Conservation (phyloP, 208 protist genomes). For the Wallacemonas sp. region DNA sequence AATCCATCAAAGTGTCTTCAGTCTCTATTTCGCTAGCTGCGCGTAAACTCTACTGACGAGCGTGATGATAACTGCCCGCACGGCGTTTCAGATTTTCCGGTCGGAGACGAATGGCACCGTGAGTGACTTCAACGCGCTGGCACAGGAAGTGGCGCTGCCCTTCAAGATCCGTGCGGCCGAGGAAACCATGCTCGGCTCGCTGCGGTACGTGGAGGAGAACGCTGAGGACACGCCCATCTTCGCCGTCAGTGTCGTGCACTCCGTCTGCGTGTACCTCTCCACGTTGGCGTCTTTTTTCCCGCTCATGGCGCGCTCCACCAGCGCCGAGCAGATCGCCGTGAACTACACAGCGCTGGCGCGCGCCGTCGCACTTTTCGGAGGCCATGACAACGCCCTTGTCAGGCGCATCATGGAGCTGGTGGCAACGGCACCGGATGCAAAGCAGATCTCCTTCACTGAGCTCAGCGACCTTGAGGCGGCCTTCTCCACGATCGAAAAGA, state of each 20-base stretch:
- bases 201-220: slow-evolving; percentile 44
- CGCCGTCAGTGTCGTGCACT: slow-evolving; percentile 53
- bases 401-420: slow-evolving; percentile 36
- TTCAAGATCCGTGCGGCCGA: slow-evolving; percentile 73
- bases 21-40: background rate
- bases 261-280: slow-evolving; percentile 49
- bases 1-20: background rate
- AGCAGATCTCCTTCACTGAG: slow-evolving; percentile 31
- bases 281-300: slow-evolving; percentile 58
- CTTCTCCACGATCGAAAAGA: slow-evolving; percentile 40
- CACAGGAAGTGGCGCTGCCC: slow-evolving; percentile 51
- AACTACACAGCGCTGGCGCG: slow-evolving; percentile 51
- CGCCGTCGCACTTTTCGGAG: slow-evolving; percentile 39
- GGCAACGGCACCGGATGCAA: background rate
- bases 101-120: slow-evolving; percentile 26
- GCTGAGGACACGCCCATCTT: slow-evolving; percentile 26
- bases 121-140: slow-evolving; percentile 53
- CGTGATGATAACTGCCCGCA: slow-evolving; percentile 57
- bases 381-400: slow-evolving; percentile 15
- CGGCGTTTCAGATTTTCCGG: slow-evolving; percentile 78
- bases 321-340: slow-evolving; percentile 29
- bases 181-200: slow-evolving; percentile 52
- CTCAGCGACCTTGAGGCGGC: slow-evolving; percentile 40
- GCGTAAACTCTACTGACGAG: background rate
- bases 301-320: slow-evolving; percentile 40